Base-by-base conservation (phyloP, 345 rosid species). In the Gossypium sturtianum region DNA sequence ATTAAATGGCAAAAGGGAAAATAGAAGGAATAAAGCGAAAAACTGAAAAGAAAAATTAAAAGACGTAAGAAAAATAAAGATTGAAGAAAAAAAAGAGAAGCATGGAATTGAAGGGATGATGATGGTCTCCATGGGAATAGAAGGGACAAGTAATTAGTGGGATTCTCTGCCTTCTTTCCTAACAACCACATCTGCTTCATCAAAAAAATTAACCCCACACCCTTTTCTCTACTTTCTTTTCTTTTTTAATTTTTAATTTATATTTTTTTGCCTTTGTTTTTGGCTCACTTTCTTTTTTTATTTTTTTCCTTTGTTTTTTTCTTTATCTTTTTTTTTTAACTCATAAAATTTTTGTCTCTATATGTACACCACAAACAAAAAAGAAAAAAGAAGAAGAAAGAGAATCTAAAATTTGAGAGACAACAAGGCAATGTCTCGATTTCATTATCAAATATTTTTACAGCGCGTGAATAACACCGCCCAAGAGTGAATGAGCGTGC, bases 81-180 rank as follows among this genome's bases (percentile, higher is more conserved):
- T 34, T 34, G 38, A 34, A 34, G 0, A 34, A 34, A 34, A 22
- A 11, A 12, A 76, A 41, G 4, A 17, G 16, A 58, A 9, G 70
- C 49, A 13, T 51, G 15, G 58, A 15, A 34, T 34, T 4, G 41
- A 34, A 34, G 7, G 7, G 41, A 34, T 34, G 41, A 34, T 5
- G 41, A 34, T 34, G 41, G 41, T 34, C 41, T 34, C 7, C 41
- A 34, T 34, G 41, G 41, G 41, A 34, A 34, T 34, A 34, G 41
- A 34, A 34, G 41, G 41, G 41, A 34, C 41, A 34, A 34, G 41
- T 34, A 34, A 34, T 4, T 34, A 34, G 41, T 22, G 52, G 61
- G 80, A 80, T 82, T 80, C 75, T 67, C 82, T 71, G 72, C 12
- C 16, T 48, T 49, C n/a, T 65, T 2, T 68, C 56, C 29, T 22